phyloP scores from a whole-genome alignment of 169 alveolate species.

The Eimeria maxima region DNA sequence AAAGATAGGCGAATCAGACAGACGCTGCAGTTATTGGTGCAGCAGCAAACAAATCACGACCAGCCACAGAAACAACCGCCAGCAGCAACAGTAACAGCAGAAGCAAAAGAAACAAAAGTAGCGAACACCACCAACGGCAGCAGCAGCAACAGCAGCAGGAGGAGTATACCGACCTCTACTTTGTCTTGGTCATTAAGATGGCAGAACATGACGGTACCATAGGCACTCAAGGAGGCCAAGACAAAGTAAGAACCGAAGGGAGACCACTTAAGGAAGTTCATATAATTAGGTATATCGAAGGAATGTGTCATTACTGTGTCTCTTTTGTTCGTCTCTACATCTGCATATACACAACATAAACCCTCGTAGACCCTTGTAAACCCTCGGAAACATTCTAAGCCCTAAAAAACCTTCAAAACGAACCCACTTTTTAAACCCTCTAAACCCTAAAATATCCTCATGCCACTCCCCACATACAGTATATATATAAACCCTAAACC shows the following conservation, averaged over 20 bases:
- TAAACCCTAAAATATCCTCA: not conserved
- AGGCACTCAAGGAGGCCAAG: conserved; percentile 91
- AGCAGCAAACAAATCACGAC: conserved; percentile 81
- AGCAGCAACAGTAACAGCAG: too few relatives aligned
- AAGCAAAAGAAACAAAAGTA: not conserved
- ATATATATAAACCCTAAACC: not conserved
- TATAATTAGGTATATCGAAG: conserved; percentile 89
- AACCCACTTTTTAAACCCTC: not conserved
- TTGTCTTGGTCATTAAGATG: conserved; percentile 90
- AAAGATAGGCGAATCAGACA: too few relatives aligned
- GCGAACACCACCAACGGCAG: not conserved
- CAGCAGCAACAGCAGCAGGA: not conserved
- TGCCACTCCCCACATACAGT: too few relatives aligned
- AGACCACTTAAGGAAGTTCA: conserved; percentile 93
- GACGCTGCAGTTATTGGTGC: too few relatives aligned
- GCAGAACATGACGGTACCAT: conserved; percentile 93
- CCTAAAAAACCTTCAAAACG: too few relatives aligned
- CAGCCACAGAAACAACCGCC: conserved; percentile 24
- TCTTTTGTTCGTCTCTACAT: conserved; percentile 67
- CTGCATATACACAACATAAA: not conserved
- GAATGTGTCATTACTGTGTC: conserved; percentile 86
- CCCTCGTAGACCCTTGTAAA: not conserved
- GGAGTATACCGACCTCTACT: conserved; percentile 88
- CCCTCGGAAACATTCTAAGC: not conserved
- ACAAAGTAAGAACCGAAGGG: conserved; percentile 94